Evolutionary conservation across 768 basidiomycete genomes (phyloP), one percentile per base, ranked within the genome.

Genomic region (Sistotremastrum niveocremeum): DNA sequence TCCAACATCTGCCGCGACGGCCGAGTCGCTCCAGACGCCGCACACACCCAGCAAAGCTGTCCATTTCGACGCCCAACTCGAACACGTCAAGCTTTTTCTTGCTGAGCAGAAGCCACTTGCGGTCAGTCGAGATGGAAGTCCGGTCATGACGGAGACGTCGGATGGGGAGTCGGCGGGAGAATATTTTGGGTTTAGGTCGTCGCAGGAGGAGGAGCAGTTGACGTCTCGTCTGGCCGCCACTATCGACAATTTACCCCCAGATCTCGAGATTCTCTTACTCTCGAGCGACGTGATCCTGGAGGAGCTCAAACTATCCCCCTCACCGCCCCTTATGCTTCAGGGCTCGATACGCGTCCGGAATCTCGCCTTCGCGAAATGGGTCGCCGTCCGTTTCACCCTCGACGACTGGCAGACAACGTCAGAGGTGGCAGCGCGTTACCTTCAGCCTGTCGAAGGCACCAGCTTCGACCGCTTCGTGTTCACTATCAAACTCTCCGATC

Each of bases 391-490:
- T 31, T 98, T 95, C 62, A 97, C 94, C 1, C 74, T 93, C 54
- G 94, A 98, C 59, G 72, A 70, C 53, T 98, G 94, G 94, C 88
- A 90, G 62, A 99, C 94, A 41, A 93, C 88, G 48, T 85, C 82
- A 61, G 94, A 98, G 62, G 86, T 95, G 48, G 76, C 80, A 1
- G 93, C 81, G 29, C 77, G 74, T 42, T 82, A 86, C 59, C 62
- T 75, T 11, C 70, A 74, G 47, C 59, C 69, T 34, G 50, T 67
- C 20, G 53, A 52, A 39, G 58, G 51, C 32, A 61, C 65, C 35
- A 46, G 45, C 29, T 72, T 74, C 58, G 90, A 93, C 57, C 68
- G 84, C 12, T 94, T 94, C 64, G 59, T 67, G 28, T 94, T 93
- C 62, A 64, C 62, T 12, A 79, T 93, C 53, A 71, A 81, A 49